A percentile compares a stretch with the other conserved stretches of the same genome.
phyloP scores from a whole-genome alignment of 768 basidiomycete species.

The Auricularia sp. region DNA sequence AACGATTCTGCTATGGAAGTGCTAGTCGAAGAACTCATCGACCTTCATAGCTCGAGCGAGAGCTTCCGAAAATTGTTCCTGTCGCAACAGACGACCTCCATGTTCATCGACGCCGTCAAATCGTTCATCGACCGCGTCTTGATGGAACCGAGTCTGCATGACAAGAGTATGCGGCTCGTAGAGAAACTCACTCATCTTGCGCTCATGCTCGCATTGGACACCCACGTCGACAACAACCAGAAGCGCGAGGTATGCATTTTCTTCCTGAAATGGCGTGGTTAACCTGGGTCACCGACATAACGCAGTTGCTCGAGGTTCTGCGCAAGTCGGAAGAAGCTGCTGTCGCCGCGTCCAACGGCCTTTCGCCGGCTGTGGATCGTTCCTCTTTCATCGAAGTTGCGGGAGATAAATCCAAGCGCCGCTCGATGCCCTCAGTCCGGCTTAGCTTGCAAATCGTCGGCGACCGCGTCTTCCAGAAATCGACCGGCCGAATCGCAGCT shows the following conservation, averaged over 20 bases:
- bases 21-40: conserved; percentile 59
- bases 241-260: conserved; percentile 53
- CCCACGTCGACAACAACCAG: conserved; percentile 48
- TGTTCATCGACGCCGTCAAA: conserved; percentile 57
- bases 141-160: conserved; percentile 28
- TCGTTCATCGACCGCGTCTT: conserved; percentile 39
- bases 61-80: conserved; percentile 66
- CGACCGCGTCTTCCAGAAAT: conserved; percentile 52
- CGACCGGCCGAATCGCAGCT: conserved; percentile 50
- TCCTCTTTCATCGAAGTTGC: neutral
- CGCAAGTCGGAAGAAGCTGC: conserved; percentile 35
- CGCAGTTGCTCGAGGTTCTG: conserved; percentile 49
- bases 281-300: conserved; percentile 2
- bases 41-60: conserved; percentile 50
- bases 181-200: conserved; percentile 67
- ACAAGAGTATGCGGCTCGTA: conserved; percentile 40
- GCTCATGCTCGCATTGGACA: conserved; percentile 54
- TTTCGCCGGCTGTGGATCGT: neutral
- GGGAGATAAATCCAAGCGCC: neutral
- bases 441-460: conserved; percentile 39
- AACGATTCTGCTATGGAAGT: conserved; percentile 40
- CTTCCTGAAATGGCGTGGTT: neutral
- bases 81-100: conserved; percentile 56
- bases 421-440: neutral
- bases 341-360: neutral